phyloP scores from a whole-genome alignment of 768 basidiomycete genomes.

The Pisolithus albus region DNA sequence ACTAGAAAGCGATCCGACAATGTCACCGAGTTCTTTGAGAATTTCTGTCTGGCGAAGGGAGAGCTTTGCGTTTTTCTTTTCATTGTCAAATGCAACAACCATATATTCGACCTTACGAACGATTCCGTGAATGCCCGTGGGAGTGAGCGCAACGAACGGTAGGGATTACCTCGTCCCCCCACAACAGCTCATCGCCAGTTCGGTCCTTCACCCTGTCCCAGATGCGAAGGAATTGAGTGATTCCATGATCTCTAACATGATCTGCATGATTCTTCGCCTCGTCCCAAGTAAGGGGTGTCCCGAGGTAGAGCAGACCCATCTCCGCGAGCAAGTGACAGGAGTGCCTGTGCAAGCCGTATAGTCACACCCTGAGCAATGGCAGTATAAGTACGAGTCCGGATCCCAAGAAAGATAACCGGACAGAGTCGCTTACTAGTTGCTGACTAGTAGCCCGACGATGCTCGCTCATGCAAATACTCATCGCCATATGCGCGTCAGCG shows the following conservation, averaged over 20 bases:
- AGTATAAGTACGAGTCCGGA: neutral
- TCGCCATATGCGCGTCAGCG: neutral
- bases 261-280: conserved; percentile 82
- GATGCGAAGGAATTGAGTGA: conserved; percentile 88
- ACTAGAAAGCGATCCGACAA: conserved; percentile 58
- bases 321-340: neutral
- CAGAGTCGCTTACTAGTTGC: neutral
- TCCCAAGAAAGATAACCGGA: neutral
- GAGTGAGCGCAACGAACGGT: neutral
- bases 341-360: neutral
- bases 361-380: neutral
- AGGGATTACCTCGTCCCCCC: conserved; percentile 90
- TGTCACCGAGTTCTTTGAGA: conserved; percentile 64
- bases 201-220: conserved; percentile 92
- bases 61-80: conserved; percentile 72
- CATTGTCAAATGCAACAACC: conserved; percentile 80
- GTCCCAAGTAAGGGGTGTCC: conserved; percentile 89
- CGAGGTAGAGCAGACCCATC: conserved; percentile 92
- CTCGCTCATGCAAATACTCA: neutral
- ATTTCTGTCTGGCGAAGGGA: conserved; percentile 97
- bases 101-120: conserved; percentile 84
- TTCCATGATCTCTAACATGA: conserved; percentile 88
- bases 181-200: conserved; percentile 85
- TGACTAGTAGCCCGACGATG: neutral
- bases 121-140: conserved; percentile 7